Percentiles rank a stretch among this genome's conserved stretches.
phyloP scores from a whole-genome alignment of 2,329 filamentous ascomycete genomes.

The Fusarium mundagurra region DNA sequence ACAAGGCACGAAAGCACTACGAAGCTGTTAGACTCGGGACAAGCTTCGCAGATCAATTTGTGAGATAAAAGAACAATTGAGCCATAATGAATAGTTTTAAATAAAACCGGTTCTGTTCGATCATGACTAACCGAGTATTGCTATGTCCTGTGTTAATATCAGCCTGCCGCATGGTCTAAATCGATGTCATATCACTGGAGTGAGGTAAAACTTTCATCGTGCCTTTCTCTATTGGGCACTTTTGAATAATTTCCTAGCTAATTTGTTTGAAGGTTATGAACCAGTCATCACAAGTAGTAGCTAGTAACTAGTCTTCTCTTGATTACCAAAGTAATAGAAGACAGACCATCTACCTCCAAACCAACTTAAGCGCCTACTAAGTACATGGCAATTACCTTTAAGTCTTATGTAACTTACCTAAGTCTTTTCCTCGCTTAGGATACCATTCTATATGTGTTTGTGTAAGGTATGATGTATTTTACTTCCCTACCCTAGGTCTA shows the following conservation, averaged over 20 bases:
- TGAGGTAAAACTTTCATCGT: background rate
- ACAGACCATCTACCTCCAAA: background rate
- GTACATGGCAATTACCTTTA: too few relatives aligned
- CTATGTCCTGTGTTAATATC: background rate
- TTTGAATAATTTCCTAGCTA: too few relatives aligned
- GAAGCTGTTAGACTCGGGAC: background rate
- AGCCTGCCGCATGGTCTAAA: background rate
- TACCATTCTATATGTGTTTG: background rate
- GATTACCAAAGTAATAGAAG: background rate
- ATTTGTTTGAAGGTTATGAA: too few relatives aligned
- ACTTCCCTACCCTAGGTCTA: background rate
- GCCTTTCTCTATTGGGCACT: background rate
- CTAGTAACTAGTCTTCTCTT: background rate
- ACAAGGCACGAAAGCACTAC: background rate
- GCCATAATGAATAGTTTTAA: background rate
- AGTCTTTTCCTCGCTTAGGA: background rate
- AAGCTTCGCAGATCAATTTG: background rate
- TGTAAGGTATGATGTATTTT: background rate
- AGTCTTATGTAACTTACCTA: background rate
- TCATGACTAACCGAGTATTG: background rate
- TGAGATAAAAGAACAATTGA: background rate
- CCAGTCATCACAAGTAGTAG: background rate
- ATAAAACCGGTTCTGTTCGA: background rate
- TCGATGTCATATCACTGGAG: background rate
- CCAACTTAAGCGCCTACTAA: background rate